These are phyloP conservation scores for Bocquillonia castaneifolia DNA, from an alignment of 441 rosid species.

Conservation along the genomic window DNA sequence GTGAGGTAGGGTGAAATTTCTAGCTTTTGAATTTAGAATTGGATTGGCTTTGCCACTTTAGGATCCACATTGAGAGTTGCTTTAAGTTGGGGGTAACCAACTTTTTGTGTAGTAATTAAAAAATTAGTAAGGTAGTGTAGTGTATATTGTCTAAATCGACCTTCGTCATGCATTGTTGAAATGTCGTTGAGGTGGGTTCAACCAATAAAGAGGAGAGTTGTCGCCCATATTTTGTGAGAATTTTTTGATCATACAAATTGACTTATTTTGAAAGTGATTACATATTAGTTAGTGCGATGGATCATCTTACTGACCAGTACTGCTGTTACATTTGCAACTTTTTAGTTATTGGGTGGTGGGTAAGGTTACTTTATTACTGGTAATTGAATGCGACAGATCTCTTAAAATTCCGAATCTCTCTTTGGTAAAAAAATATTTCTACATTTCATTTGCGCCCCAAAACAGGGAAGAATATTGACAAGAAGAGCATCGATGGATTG, in stretches of 20 bases:
- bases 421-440: background rate
- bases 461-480: conserved; percentile 19
- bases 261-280: conserved; percentile 12
- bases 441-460: background rate
- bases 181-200: conserved; percentile 23
- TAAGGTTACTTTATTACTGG: background rate
- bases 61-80: background rate
- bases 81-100: conserved; percentile 14
- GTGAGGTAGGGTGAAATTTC: background rate
- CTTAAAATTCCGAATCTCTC: background rate
- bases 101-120: background rate
- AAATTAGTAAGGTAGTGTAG: background rate
- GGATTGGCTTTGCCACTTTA: background rate
- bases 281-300: conserved; percentile 14
- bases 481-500: conserved; percentile 22
- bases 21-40: background rate
- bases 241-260: conserved; percentile 12
- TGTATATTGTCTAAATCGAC: background rate
- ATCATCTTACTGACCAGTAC: background rate
- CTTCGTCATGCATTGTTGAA: conserved; percentile 7
- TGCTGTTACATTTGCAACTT: background rate
- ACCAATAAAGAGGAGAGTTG: conserved; percentile 14
- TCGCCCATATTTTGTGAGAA: conserved; percentile 10
- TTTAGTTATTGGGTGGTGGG: conserved; percentile 13
- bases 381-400: conserved; percentile 3